These are phyloP conservation scores for Saccharomycopsis hybrid DNA, from an alignment of 1,139 yeast genomes.

Conservation along the genomic window DNA sequence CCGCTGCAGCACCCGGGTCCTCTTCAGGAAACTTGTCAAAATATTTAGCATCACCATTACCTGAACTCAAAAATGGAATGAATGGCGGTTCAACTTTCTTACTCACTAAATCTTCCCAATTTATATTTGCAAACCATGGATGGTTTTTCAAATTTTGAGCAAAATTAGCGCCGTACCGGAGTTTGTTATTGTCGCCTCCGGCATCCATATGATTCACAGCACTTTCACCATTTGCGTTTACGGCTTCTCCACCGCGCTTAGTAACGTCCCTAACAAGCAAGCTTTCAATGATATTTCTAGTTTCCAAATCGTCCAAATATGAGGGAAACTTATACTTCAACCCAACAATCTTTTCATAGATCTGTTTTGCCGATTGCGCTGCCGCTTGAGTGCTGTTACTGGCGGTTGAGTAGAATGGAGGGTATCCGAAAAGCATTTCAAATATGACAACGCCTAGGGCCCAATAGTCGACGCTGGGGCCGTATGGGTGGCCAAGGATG, in stretches of 20 bases:
- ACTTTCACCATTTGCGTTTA: too few relatives aligned
- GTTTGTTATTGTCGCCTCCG: too few relatives aligned
- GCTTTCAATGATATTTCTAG: too few relatives aligned
- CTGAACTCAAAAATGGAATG: constrained; percentile 3
- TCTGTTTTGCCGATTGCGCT: not conserved
- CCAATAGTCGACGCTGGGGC: constrained; percentile 85
- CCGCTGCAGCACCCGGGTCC: not conserved
- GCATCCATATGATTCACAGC: too few relatives aligned
- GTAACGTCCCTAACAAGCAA: too few relatives aligned
- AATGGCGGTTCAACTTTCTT: constrained; percentile 12
- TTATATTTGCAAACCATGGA: constrained; percentile 1
- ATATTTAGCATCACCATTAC: constrained; percentile 6
- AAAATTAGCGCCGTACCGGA: too few relatives aligned
- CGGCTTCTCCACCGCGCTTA: too few relatives aligned
- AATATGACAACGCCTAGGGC: constrained; percentile 73
- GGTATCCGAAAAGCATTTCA: constrained; percentile 97
- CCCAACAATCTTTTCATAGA: constrained; percentile 7
- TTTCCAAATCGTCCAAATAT: not conserved
- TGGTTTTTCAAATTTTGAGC: too few relatives aligned
- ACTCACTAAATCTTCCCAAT: constrained; percentile 2
- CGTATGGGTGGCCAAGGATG: constrained; percentile 69
- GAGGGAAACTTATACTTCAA: constrained; percentile 3
- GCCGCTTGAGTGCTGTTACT: too few relatives aligned
- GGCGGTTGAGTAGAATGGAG: constrained; percentile 54
- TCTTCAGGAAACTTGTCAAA: constrained; percentile 15